Evolutionary conservation across 1,284 basidiomycete species (phyloP), one percentile per base, ranked within the genome.

Genomic region (Pisolithus thermaeus): DNA sequence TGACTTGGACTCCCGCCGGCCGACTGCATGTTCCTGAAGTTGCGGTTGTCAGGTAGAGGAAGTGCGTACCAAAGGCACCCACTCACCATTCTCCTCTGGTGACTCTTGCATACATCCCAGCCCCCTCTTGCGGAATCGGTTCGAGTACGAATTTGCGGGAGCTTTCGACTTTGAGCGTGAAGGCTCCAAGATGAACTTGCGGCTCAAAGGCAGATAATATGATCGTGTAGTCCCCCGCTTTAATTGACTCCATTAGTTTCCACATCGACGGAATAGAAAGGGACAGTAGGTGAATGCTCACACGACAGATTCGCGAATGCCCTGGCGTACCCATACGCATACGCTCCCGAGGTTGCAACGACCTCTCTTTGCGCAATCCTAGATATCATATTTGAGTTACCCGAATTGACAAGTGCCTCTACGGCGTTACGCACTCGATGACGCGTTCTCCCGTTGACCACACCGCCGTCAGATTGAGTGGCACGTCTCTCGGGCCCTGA

Each of bases 91-190:
- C 67, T 1, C 87, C 90, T 20, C 71, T 75, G 3, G 89, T 58
- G 0, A 75, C 66, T 55, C 90, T 85, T 30, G 71, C 73, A 63
- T 87, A 96, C 92, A 97, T 92, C 1, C 94, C 94, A 0, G 92
- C 91, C 0, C 92, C 93, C 69, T 97, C 94, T 51, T 84, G 82
- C 0, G 88, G 86, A 57, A 98, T 95, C 1, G 84, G 72, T 56
- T 81, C 83, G 52, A 94, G 69, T 40, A 84, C 80, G 49, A 87
- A 76, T n/a, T 79, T 77, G 20, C 71, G 62, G 0, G 82, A 77
- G 44, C 84, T 82, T 49, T 89, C 81, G 3, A 90, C 68, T 20
- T 71, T 71, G 22, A 97, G 66, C 0, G 73, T 73, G 66, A 84
- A 96, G 16, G 75, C 58, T 3, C 89, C 90, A 3, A 74, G 70